Evolutionary conservation across 1,139 yeast species (phyloP).

Genomic region (Lodderomyces margitis): DNA sequence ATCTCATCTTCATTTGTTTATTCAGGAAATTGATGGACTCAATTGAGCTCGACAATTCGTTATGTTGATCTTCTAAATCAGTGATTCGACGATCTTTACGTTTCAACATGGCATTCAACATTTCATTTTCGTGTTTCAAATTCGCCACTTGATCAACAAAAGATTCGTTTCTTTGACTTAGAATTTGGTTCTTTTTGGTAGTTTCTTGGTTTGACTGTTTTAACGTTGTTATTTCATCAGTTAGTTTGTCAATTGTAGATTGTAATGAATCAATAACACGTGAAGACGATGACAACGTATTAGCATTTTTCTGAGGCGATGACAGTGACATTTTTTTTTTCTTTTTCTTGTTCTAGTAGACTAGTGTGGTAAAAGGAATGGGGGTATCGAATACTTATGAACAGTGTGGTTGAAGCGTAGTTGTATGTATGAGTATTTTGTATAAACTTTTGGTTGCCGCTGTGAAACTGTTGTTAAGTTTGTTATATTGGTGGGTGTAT

Average conservation of each 20-base stretch:
- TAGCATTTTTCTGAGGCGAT: background rate
- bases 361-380: too few species aligned
- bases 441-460: too few species aligned
- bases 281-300: constrained; percentile 10
- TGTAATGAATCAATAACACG: constrained; percentile 58
- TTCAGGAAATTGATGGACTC: constrained; percentile 47
- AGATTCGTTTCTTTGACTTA: constrained; percentile 53
- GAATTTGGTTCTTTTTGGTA: constrained; percentile 48
- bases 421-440: too few species aligned
- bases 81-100: constrained; percentile 63
- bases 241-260: constrained; percentile 50
- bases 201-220: constrained; percentile 38
- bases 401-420: too few species aligned
- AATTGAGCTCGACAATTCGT: constrained; percentile 42
- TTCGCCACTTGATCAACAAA: constrained; percentile 67
- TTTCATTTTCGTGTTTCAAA: constrained; percentile 69
- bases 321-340: constrained; percentile 3
- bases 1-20: constrained; percentile 48
- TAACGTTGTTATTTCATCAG: constrained; percentile 48
- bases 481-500: too few species aligned
- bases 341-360: too few species aligned
- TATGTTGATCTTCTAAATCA: constrained; percentile 58
- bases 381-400: too few species aligned
- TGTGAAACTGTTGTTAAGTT: too few species aligned
- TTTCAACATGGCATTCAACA: constrained; percentile 58